Evolutionary conservation across 805 yeast species (phyloP), one percentile per base, ranked within the genome.

Genomic region (Grigorovia transvaalensis): DNA sequence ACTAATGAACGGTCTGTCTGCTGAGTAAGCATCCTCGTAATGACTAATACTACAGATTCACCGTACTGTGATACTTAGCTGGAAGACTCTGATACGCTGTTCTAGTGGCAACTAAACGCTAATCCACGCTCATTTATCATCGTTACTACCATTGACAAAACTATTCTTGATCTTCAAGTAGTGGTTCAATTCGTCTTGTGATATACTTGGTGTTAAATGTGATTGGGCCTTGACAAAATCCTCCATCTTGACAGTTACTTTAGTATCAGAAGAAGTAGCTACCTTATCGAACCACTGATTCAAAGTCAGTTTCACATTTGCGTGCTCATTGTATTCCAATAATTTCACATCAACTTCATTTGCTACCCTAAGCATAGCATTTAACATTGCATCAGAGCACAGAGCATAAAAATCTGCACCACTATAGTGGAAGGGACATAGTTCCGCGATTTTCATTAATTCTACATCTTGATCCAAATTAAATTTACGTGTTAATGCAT

Each of bases 361-460:
- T 1, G 98, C 96, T 0, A 84, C 81, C 58, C 98, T 73, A 1
- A 93, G 86, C 97, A 93, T 91, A 1, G 98, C 96, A 67, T 88
- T 88, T 59, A 91, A 75, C 93, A 91, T 88, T 0, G 98, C 87
- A 68, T 93, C 98, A 0, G 96, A 85, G 64, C 97, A 88, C 53
- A 93, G 71, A 0, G 98, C 99, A 68, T 93, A 93, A 69, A 93
- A 91, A 67, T 93, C 99, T 4, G 99, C 99, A 57, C 99, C 99
- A 0, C 99, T 91, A 64, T 81, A 90, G n/a, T 88, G 88, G 64
- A 82, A 88, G 0, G 96, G 86, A 69, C 97, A 89, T 7, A 70
- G 67, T 17, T 76, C 74, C 0, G 96, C 91, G 27, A 93, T 69
- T 7, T 62, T 60, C 2, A 62, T 59, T 52, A 90, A 69, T 52